phyloP scores from a whole-genome alignment of 2,329 filamentous ascomycete genomes.

The Arthrobotrys conoides region DNA sequence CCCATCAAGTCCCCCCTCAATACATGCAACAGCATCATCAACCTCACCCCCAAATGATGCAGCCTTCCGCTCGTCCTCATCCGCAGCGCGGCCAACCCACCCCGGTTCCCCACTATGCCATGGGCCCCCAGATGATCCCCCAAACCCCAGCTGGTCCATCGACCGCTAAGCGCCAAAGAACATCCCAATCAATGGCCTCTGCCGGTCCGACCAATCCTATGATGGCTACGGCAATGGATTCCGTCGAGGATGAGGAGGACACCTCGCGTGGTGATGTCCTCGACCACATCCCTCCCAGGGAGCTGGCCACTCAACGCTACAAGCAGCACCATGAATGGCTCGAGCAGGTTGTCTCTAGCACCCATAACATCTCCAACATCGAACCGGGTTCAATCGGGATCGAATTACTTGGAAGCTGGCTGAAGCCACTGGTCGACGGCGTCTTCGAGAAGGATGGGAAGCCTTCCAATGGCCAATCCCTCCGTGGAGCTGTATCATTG shows the following conservation, averaged over 20 bases:
- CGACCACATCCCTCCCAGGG: constrained; percentile 87
- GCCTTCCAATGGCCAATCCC: constrained; percentile 54
- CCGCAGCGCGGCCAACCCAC: constrained; percentile 46
- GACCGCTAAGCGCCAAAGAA: constrained; percentile 51
- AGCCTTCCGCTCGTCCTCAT: constrained; percentile 44
- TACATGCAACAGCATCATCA: constrained; percentile 54
- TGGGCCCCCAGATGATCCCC: constrained; percentile 53
- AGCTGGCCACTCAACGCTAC: constrained; percentile 88
- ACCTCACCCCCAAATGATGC: constrained; percentile 51
- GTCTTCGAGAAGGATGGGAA: constrained; percentile 50
- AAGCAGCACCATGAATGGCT: constrained; percentile 99
- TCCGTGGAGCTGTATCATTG: constrained; percentile 65
- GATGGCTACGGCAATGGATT: constrained; percentile 38
- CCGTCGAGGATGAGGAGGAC: constrained; percentile 90
- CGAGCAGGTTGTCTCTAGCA: constrained; percentile 94
- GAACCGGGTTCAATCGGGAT: constrained; percentile 73
- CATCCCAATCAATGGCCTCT: constrained; percentile 43
- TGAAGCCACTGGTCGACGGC: constrained; percentile 51
- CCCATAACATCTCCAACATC: constrained; percentile 87
- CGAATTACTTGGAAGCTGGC: constrained; percentile 45
- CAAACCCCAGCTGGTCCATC: constrained; percentile 39
- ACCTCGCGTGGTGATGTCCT: constrained; percentile 88
- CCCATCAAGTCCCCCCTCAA: constrained; percentile 47
- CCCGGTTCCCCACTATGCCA: constrained; percentile 44
- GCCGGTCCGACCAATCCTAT: constrained; percentile 40